phyloP scores from a whole-genome alignment of 805 yeast species.

The Candida xyloterini region DNA sequence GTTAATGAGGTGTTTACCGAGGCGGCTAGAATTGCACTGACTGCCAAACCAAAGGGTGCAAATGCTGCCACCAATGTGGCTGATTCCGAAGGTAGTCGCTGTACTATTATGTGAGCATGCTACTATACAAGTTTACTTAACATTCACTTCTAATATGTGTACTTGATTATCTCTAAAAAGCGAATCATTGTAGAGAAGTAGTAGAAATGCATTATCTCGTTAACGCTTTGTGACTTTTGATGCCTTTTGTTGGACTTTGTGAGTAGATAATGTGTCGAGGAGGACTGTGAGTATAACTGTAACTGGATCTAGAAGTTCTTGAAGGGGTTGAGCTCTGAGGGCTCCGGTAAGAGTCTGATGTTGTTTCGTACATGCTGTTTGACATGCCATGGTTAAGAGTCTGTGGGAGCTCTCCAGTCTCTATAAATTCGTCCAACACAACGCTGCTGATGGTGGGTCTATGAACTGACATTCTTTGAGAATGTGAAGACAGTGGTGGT shows the following conservation, averaged over 20 bases:
- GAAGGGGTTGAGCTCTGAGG: background rate
- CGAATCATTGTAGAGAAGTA: background rate
- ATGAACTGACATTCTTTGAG: conserved; percentile 9
- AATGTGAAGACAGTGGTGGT: background rate
- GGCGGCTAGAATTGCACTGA: conserved; percentile 94
- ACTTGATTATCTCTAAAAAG: conserved; percentile 5
- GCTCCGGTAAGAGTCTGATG: background rate
- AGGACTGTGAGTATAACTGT: conserved; percentile 9
- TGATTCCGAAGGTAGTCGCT: conserved; percentile 18
- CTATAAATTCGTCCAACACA: conserved; percentile 29
- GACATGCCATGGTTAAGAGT: background rate
- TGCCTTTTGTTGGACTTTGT: conserved; percentile 1
- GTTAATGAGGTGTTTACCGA: conserved; percentile 99
- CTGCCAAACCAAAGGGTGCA: conserved; percentile 81
- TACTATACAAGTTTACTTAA: conserved; percentile 1
- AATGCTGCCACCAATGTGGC: conserved; percentile 40
- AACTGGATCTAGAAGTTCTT: conserved; percentile 1
- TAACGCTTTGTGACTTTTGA: background rate
- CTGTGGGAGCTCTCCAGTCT: conserved; percentile 15
- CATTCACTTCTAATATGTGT: conserved; percentile 6
- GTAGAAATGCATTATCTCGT: background rate
- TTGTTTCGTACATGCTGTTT: conserved; percentile 3
- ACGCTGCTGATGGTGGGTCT: conserved; percentile 25
- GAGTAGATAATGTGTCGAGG: conserved; percentile 1
- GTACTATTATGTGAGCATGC: conserved; percentile 27